Conservation (phyloP, 192 early-diverging fungal species). For the Umbelopsis ramanniana region DNA sequence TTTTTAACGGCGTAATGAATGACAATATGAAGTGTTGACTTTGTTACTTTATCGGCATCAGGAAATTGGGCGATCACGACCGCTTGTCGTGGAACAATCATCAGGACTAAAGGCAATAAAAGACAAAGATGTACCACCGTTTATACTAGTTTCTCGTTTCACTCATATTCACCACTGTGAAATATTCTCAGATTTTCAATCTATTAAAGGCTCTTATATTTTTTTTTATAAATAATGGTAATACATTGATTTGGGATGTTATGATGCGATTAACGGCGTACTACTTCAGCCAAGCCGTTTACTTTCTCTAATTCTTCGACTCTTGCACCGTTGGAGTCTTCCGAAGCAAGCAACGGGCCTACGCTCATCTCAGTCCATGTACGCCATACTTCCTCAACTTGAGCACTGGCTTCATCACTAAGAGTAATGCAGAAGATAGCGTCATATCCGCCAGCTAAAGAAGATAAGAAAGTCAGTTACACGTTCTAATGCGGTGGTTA, state of each 20-base stretch:
- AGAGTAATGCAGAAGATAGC: slow-evolving; percentile 92
- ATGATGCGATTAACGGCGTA: background rate
- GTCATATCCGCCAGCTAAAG: slow-evolving; percentile 91
- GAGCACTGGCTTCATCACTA: slow-evolving; percentile 49
- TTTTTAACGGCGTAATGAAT: slow-evolving; percentile 3
- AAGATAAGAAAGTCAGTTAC: background rate
- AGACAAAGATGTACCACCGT: background rate
- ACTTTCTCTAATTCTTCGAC: slow-evolving; percentile 38
- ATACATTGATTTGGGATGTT: background rate
- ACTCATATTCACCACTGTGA: background rate
- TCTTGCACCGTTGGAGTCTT: slow-evolving; percentile 62
- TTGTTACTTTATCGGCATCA: slow-evolving; percentile 29
- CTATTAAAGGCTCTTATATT: slow-evolving; percentile 12
- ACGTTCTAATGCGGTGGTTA: background rate
- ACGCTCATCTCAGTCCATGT: slow-evolving; percentile 80
- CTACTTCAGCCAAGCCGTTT: slow-evolving; percentile 16
- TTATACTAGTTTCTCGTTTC: background rate
- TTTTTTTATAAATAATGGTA: background rate
- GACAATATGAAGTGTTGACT: background rate
- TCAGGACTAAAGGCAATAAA: background rate
- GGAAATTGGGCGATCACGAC: slow-evolving; percentile 96
- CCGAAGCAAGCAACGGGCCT: slow-evolving; percentile 76
- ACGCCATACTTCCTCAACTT: slow-evolving; percentile 66
- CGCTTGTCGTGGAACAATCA: slow-evolving; percentile 95
- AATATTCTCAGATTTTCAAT: background rate